These are phyloP conservation scores for Sphagnum tenellum DNA, from an alignment of 225 moss, liverwort and hornwort species.

Conservation along the genomic window DNA sequence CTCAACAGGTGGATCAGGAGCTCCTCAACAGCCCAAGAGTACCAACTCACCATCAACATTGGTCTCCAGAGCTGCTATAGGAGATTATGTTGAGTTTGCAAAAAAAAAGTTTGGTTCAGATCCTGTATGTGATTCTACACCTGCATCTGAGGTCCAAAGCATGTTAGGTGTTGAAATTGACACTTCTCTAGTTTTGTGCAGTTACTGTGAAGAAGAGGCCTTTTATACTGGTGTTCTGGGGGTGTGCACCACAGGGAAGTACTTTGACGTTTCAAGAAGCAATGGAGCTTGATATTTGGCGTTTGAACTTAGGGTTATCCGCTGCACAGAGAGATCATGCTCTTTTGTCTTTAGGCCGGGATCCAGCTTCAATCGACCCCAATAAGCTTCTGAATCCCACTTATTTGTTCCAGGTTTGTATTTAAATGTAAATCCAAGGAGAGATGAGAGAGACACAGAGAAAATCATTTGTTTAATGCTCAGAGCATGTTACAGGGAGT, in stretches of 20 bases:
- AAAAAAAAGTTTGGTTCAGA: constrained; percentile 18
- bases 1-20: constrained; percentile 10
- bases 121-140: constrained; percentile 22
- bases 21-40: constrained; percentile 9
- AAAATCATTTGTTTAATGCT: not conserved
- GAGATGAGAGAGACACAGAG: not conserved
- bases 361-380: constrained; percentile 85
- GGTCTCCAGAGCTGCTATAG: constrained; percentile 19
- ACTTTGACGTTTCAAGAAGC: constrained; percentile 62
- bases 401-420: constrained; percentile 55
- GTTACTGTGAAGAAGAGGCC: too few relatives aligned
- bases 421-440: too few relatives aligned
- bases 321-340: constrained; percentile 79
- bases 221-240: too few relatives aligned
- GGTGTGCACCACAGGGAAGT: constrained; percentile 28
- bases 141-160: too few relatives aligned
- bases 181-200: too few relatives aligned
- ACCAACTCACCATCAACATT: constrained; percentile 6
- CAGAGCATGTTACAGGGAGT: too few relatives aligned
- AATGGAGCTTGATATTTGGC: constrained; percentile 76
- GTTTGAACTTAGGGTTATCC: constrained; percentile 69
- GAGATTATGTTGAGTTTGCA: constrained; percentile 34
- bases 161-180: too few relatives aligned
- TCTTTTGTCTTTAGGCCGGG: constrained; percentile 64
- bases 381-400: constrained; percentile 48